A percentile compares a stretch with the other conserved stretches of the same genome.
These are phyloP conservation scores for Escallonia rubra DNA, from an alignment of 129 eudicot genomes.

Conservation along the genomic window DNA sequence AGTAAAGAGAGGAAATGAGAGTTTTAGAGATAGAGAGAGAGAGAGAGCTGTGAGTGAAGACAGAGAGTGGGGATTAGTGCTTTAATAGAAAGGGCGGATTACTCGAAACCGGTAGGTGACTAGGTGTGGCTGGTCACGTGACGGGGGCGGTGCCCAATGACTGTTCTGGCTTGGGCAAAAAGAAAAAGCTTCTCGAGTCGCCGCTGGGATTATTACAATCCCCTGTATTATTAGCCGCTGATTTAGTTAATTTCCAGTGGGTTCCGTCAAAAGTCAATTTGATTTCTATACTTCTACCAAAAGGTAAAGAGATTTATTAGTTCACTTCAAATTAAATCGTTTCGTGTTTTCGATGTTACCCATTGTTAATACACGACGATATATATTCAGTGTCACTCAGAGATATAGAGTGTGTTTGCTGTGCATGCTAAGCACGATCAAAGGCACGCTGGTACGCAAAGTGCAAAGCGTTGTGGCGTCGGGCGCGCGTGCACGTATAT, in stretches of 20 bases:
- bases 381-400: too few relatives aligned
- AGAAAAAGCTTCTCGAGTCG: not conserved
- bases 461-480: too few relatives aligned
- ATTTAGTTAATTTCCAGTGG: not conserved
- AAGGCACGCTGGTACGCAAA: too few relatives aligned
- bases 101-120: not conserved
- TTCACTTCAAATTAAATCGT: too few relatives aligned
- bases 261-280: too few relatives aligned
- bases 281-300: slow-evolving; percentile 22
- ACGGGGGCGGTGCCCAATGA: not conserved
- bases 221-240: not conserved
- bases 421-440: too few relatives aligned
- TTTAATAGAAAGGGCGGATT: not conserved
- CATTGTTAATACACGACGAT: too few relatives aligned
- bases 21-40: not conserved
- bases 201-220: not conserved
- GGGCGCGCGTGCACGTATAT: too few relatives aligned
- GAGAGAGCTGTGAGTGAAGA: not conserved
- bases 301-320: slow-evolving; percentile 19
- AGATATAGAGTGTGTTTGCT: too few relatives aligned
- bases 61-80: not conserved
- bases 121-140: not conserved
- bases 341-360: too few relatives aligned
- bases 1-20: not conserved
- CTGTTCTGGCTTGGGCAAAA: slow-evolving; percentile 4